Base-by-base conservation (phyloP, 1,139 yeast species). In the Hyphopichia buzzinii region DNA sequence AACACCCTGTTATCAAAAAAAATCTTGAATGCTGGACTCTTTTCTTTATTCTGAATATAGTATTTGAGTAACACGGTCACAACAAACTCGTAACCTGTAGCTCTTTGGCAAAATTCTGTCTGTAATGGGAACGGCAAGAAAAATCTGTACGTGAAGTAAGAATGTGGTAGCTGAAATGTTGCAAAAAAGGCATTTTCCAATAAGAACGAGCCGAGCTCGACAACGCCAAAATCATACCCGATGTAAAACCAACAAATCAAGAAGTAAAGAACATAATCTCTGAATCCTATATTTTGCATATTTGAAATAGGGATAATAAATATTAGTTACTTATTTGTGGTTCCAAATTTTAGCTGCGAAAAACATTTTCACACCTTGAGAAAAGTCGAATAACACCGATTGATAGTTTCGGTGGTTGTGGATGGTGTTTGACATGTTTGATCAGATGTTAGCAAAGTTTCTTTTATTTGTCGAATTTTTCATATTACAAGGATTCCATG, bases 121-220 rank as follows among this genome's bases (percentile, higher is more conserved):
- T 48, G 52, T 21, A 40, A 34, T 1, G 45, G 43, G 30, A 38
- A 47, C 2, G 52, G 49, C 7, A 38, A 34, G 11, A 39, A 33
- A 12, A 29, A 23, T 27, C 49, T 29, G 21, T 39, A 29, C n/a
- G 36, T 28, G 2, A 44, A 12, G 31, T 34, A 43, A n/a, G 17
- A 12, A 26, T 43, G 45, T 3, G 40, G 38, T 8, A 43, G 22
- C 21, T 31, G 26, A 13, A 21, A 19, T 11, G 12, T 31, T 10
- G 14, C 13, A 19, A 17, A 40, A 12, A 8, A 23, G 3, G 19
- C 37, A 34, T 44, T 35, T 11, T 30, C 32, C 3, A 40, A 3
- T 14, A 33, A 14, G 29, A 43, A 38, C 13, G 19, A n/a, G n/a
- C 39, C 3, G 12, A 39, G 31, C 8, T 26, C 27, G 4, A 31